phyloP scores from a whole-genome alignment of 2,329 filamentous ascomycete species.

The Teratosphaeria nubilosa region DNA sequence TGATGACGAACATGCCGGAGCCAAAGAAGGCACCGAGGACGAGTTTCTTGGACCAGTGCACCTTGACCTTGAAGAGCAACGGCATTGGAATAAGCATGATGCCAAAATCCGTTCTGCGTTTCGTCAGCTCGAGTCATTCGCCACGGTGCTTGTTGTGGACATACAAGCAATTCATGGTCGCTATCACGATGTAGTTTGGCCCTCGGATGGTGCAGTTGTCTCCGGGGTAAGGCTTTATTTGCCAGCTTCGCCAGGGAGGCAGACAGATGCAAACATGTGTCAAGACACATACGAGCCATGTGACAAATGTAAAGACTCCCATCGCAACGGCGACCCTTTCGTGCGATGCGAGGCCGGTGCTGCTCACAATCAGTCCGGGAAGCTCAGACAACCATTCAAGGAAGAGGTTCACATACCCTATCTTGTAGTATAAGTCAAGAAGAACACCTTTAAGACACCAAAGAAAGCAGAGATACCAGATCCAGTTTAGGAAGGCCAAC shows the following conservation, averaged over 20 bases:
- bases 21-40: constrained; percentile 43
- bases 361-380: background rate
- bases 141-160: background rate
- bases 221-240: constrained; percentile 21
- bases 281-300: constrained; percentile 21
- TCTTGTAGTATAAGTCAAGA: constrained; percentile 23
- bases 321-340: constrained; percentile 15
- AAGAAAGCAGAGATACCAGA: constrained; percentile 26
- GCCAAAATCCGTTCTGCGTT: constrained; percentile 42
- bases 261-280: constrained; percentile 23
- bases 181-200: constrained; percentile 50
- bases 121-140: background rate
- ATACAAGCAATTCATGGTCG: constrained; percentile 46
- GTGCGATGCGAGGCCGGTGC: constrained; percentile 19
- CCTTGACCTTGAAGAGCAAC: constrained; percentile 40
- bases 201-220: constrained; percentile 21
- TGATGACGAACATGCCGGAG: constrained; percentile 41
- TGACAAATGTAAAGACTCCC: constrained; percentile 15
- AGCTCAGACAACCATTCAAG: background rate
- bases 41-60: constrained; percentile 43
- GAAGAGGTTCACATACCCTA: constrained; percentile 1
- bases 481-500: constrained; percentile 25
- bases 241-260: constrained; percentile 22
- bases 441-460: constrained; percentile 27
- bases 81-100: constrained; percentile 51